Evolutionary conservation across 805 yeast genomes (phyloP), one percentile per base, ranked within the genome.

Genomic region (Pichia phayaonensis): DNA sequence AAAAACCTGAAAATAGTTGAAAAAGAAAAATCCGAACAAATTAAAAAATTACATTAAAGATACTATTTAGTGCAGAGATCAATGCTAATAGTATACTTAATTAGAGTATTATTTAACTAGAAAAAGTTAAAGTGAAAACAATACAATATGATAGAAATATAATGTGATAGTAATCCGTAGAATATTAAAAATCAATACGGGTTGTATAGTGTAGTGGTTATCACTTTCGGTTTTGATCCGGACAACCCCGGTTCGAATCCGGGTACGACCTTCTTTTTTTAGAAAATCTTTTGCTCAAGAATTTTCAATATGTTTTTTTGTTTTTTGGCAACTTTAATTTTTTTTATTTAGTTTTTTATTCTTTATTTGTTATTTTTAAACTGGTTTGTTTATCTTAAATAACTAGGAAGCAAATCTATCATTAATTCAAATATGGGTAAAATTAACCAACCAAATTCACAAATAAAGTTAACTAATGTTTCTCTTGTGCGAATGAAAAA

Each of bases 391-490:
- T 22, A 16, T 7, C 18, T 31, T 22, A 12, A 18, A 10, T 26
- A 11, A 26, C 10, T 42, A 7, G 12, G 20, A 12, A 11, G 8
- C 38, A 34, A 29, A 4, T n/a, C 3, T 16, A 34, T 34, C 2
- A 8, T 16, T 34, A 34, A n/a, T n/a, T n/a, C 12, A 16, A 54
- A 31, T 3, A 67, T 68, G 71, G 70, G 64, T 34, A 61, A 61
- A 38, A 89, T 90, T 54, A 83, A 84, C 57, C 98, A 94, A 68
- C 99, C 99, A 2, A 77, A 82, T 16, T 82, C 87, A 38, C 96
- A 88, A 66, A 90, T 94, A 56, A 86, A 82, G 63, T 76, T 94
- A 60, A 94, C 99, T 47, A 94, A 94, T 66, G 98, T 94, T 31
- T 90, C 98, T 27, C 73, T 92, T 51, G 97, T 94, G 44, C 77